Percentiles rank a stretch among this genome's conserved stretches.
Evolutionary conservation across 345 rosid genomes (phyloP).

Genomic region (Atalantia buxifolia): DNA sequence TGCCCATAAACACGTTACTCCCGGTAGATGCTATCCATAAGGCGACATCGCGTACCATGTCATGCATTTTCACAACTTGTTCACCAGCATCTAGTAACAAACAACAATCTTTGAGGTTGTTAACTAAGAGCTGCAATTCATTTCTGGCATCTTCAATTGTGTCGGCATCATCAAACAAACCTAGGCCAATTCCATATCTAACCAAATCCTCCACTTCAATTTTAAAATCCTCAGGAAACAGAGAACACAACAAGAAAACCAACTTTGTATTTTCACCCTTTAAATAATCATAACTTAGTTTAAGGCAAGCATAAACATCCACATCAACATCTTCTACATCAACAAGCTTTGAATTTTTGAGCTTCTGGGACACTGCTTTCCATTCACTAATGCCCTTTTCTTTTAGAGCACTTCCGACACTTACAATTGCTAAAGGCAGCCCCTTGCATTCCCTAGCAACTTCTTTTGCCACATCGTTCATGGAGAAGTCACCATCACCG

Average conservation of each 20-base stretch:
- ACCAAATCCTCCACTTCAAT: background rate
- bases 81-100: background rate
- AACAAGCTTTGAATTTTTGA: background rate
- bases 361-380: background rate
- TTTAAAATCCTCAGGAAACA: slow-evolving; percentile 10
- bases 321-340: background rate
- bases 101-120: background rate
- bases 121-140: background rate
- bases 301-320: background rate
- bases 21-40: background rate
- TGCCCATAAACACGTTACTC: background rate
- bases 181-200: background rate
- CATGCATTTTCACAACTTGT: slow-evolving; percentile 16
- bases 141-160: background rate
- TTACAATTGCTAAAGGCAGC: background rate
- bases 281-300: background rate
- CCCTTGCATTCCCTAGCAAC: background rate
- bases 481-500: too few relatives aligned
- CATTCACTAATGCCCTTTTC: background rate
- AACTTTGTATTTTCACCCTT: background rate
- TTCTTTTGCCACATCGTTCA: background rate
- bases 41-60: slow-evolving; percentile 7
- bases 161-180: background rate
- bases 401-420: background rate
- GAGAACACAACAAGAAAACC: slow-evolving; percentile 10